Percentiles rank a stretch among this genome's conserved stretches.
Conservation (phyloP, 1,139 yeast genomes). For the Lodderomyces elongisporus region DNA sequence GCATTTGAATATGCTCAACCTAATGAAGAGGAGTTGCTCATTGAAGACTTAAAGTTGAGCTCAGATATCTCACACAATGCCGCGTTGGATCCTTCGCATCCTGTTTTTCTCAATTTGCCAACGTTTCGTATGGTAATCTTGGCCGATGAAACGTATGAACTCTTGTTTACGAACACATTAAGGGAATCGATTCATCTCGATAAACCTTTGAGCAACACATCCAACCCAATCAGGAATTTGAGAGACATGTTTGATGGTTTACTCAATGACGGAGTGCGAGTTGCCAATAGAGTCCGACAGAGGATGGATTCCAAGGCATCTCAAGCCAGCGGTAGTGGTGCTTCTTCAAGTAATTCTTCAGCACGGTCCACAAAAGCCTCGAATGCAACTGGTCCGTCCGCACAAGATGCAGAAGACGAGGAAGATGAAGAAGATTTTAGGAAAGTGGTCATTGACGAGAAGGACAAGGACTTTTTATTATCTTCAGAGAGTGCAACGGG, state of each 20-base stretch:
- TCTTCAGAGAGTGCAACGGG: too few species aligned
- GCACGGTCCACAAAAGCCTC: slow-evolving; percentile 20
- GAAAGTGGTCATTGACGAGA: slow-evolving; percentile 42
- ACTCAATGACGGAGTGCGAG: slow-evolving; percentile 86
- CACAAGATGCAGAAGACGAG: slow-evolving; percentile 33
- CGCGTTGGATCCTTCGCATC: slow-evolving; percentile 76
- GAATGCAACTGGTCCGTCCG: background rate
- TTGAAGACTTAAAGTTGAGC: slow-evolving; percentile 37
- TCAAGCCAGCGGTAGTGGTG: slow-evolving; percentile 13
- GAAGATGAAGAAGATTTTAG: slow-evolving; percentile 46
- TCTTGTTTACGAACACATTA: slow-evolving; percentile 67
- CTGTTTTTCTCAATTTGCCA: slow-evolving; percentile 72
- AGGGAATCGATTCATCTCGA: slow-evolving; percentile 64
- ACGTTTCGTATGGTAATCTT: slow-evolving; percentile 92
- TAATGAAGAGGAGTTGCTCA: slow-evolving; percentile 40
- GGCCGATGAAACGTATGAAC: slow-evolving; percentile 90
- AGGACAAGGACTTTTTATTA: slow-evolving; percentile 41
- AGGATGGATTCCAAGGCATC: slow-evolving; percentile 72
- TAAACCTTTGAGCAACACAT: slow-evolving; percentile 43
- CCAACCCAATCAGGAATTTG: slow-evolving; percentile 53
- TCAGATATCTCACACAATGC: slow-evolving; percentile 51
- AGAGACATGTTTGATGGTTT: slow-evolving; percentile 89
- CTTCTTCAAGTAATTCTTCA: slow-evolving; percentile 21
- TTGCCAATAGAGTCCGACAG: slow-evolving; percentile 81
- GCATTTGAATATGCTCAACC: slow-evolving; percentile 91